phyloP scores from a whole-genome alignment of 306 rosid genomes.

The Ziziphus jujuba region DNA sequence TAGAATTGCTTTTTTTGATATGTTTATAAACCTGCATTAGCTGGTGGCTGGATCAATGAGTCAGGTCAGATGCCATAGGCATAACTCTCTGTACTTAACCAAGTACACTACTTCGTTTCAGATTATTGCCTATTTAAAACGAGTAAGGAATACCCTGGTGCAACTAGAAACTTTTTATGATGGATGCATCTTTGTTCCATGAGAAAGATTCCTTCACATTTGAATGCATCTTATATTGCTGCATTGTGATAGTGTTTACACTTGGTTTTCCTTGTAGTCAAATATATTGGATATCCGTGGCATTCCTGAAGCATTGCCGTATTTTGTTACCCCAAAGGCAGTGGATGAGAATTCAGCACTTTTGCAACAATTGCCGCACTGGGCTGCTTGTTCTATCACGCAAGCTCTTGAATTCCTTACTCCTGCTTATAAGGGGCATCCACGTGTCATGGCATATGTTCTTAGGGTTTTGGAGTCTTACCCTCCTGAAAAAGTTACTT shows the following conservation, averaged over 20 bases:
- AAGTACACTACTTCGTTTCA: no score
- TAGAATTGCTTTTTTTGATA: no score
- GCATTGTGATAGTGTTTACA: slow-evolving; percentile 2
- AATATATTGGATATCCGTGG: slow-evolving; percentile 78
- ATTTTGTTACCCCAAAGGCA: slow-evolving; percentile 90
- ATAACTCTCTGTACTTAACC: no score
- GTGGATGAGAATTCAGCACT: slow-evolving; percentile 91
- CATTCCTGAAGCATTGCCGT: slow-evolving; percentile 95
- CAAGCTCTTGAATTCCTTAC: slow-evolving; percentile 95
- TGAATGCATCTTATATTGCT: slow-evolving; percentile 24
- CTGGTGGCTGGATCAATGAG: no score
- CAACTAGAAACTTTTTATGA: no score
- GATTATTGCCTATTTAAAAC: no score
- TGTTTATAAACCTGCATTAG: no score
- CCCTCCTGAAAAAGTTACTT: slow-evolving; percentile 91
- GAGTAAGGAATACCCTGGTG: no score
- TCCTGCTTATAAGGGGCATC: slow-evolving; percentile 96
- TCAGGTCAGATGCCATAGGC: no score
- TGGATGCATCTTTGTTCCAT: neutral
- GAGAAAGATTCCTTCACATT: slow-evolving; percentile 2
- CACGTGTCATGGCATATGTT: slow-evolving; percentile 97
- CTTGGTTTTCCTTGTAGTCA: slow-evolving; percentile 49
- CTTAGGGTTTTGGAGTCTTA: slow-evolving; percentile 94
- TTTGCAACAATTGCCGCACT: slow-evolving; percentile 93
- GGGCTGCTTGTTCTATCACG: slow-evolving; percentile 99